Percentiles rank a stretch among this genome's conserved stretches.
These are phyloP conservation scores for Pinguiococcus pyrenoidosus DNA, from an alignment of 108 stramenopile genomes.

Conservation along the genomic window DNA sequence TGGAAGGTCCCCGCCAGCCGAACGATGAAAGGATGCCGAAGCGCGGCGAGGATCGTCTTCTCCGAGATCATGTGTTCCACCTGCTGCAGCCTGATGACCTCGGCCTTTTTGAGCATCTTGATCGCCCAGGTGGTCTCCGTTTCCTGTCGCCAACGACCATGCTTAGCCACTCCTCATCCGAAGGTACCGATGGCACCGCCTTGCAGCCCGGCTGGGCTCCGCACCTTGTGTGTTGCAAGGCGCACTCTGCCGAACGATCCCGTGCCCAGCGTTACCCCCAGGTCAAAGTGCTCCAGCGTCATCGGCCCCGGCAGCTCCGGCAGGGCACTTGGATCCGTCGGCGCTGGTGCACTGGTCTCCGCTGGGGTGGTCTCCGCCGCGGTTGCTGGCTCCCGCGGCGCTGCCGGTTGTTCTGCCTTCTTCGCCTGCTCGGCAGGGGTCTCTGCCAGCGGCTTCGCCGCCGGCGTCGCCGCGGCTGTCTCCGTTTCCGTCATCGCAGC, in stretches of 20 bases:
- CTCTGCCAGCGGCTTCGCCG: no score
- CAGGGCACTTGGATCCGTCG: no score
- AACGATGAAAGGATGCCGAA: conserved; percentile 50
- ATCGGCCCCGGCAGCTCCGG: no score
- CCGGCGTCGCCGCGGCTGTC: no score
- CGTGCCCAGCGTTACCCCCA: conserved; percentile 65
- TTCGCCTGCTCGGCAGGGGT: no score
- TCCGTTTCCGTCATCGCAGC: no score
- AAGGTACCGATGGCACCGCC: no score
- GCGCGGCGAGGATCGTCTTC: conserved; percentile 43
- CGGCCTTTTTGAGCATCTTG: conserved; percentile 63
- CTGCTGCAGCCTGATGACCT: conserved; percentile 49
- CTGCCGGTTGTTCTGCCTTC: no score
- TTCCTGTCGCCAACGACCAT: conserved; percentile 2
- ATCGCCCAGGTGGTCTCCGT: conserved; percentile 45
- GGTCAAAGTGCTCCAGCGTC: conserved; percentile 45
- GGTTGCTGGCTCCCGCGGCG: no score
- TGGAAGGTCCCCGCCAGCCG: conserved; percentile 41
- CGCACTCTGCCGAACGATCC: conserved; percentile 67
- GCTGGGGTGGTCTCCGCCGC: no score
- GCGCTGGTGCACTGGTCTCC: no score
- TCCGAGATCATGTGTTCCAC: conserved; percentile 65
- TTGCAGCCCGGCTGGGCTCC: conserved; percentile 1
- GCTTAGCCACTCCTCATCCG: no score
- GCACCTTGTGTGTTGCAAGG: conserved; percentile 52